A percentile compares a stretch with the other conserved stretches of the same genome.
These are phyloP conservation scores for Lactarius pseudohatsudake DNA, from an alignment of 768 basidiomycete genomes.

Conservation along the genomic window DNA sequence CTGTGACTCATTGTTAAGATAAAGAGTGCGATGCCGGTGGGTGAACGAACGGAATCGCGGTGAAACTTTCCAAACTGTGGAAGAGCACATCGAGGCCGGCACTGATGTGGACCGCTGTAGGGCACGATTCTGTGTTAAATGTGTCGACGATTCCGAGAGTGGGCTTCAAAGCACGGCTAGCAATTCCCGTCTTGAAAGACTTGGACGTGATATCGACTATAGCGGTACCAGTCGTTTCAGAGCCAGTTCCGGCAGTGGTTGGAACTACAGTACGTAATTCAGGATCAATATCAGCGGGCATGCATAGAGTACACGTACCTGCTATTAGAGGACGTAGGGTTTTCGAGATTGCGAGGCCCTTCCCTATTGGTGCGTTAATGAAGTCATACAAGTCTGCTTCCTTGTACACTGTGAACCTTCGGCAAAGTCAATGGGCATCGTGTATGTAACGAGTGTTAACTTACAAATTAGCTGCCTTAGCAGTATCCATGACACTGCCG, in stretches of 20 bases:
- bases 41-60: conserved; percentile 77
- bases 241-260: conserved; percentile 84
- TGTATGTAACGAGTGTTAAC: conserved; percentile 26
- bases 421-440: conserved; percentile 15
- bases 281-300: background rate
- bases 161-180: conserved; percentile 88
- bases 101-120: conserved; percentile 89
- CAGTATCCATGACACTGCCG: conserved; percentile 94
- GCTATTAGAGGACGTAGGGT: conserved; percentile 83
- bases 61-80: conserved; percentile 94
- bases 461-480: conserved; percentile 91
- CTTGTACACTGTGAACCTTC: conserved; percentile 85
- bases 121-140: conserved; percentile 87
- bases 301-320: conserved; percentile 39
- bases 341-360: conserved; percentile 79
- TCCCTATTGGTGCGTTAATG: conserved; percentile 94
- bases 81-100: conserved; percentile 95
- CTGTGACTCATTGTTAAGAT: conserved; percentile 38
- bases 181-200: conserved; percentile 96
- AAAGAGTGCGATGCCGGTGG: background rate
- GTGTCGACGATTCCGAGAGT: conserved; percentile 81
- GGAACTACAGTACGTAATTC: conserved; percentile 44
- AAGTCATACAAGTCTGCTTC: conserved; percentile 94
- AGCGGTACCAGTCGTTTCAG: conserved; percentile 93
- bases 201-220: conserved; percentile 91